Conservation (phyloP, 192 early-diverging fungal species). For the Gamsiella multidivaricata region DNA sequence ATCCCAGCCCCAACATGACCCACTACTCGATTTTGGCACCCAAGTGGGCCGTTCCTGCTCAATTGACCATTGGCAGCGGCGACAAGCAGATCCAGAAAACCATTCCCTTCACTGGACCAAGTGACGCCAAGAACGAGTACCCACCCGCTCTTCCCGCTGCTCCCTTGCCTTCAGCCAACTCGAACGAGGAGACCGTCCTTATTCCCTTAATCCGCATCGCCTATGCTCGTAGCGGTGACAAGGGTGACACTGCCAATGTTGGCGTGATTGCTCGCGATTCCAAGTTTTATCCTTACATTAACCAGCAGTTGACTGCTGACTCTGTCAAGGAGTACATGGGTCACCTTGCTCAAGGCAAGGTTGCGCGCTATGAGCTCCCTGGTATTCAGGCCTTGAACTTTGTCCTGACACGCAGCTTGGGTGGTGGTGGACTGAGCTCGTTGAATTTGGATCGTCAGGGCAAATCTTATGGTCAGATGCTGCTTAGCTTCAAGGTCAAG, state of each 20-base stretch:
- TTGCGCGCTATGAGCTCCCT: conserved; percentile 70
- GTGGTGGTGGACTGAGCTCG: conserved; percentile 71
- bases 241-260: conserved; percentile 71
- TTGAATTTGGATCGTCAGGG: conserved; percentile 72
- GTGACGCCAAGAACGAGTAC: conserved; percentile 47
- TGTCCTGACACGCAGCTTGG: conserved; percentile 69
- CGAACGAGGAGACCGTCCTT: conserved; percentile 45
- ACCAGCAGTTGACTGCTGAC: conserved; percentile 63
- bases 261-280: conserved; percentile 70
- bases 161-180: conserved; percentile 12
- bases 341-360: conserved; percentile 69
- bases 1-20: conserved; percentile 66
- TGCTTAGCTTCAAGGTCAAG: conserved; percentile 64
- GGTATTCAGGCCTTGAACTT: conserved; percentile 70
- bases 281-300: conserved; percentile 64
- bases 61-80: conserved; percentile 52
- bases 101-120: conserved; percentile 34
- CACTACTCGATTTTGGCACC: conserved; percentile 70
- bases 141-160: conserved; percentile 28
- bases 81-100: conserved; percentile 22
- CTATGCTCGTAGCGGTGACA: conserved; percentile 73
- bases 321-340: conserved; percentile 64
- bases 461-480: conserved; percentile 75
- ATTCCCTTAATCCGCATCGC: conserved; percentile 67
- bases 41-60: conserved; percentile 56